Conservation (phyloP, 163 green algal genomes). For the Volvox carteri region DNA sequence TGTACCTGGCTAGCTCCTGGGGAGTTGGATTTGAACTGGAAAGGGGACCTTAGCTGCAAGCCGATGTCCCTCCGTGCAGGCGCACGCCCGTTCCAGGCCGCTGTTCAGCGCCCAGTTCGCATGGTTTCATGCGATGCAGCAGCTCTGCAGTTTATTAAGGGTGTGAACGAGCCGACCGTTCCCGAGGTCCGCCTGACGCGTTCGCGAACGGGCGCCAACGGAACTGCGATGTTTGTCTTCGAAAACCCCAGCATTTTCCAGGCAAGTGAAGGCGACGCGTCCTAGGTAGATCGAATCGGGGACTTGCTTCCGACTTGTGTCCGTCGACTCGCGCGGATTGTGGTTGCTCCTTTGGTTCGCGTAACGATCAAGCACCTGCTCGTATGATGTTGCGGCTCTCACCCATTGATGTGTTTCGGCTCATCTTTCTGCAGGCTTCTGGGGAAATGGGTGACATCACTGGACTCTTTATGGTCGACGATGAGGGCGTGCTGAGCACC, state of each 20-base stretch:
- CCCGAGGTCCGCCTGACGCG: conserved; percentile 94
- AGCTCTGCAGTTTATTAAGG: conserved; percentile 93
- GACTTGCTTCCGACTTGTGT: not conserved
- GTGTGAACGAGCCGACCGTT: conserved; percentile 90
- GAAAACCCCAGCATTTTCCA: conserved; percentile 94
- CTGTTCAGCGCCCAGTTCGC: conserved; percentile 12
- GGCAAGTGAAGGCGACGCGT: not conserved
- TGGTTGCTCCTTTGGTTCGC: no score
- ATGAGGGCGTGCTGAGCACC: conserved; percentile 91
- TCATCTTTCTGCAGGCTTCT: conserved; percentile 63
- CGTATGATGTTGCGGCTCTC: no score
- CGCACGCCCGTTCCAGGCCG: conserved; percentile 10
- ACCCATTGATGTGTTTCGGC: no score
- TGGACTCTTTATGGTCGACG: conserved; percentile 96
- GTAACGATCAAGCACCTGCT: no score
- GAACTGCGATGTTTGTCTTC: conserved; percentile 94
- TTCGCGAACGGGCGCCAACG: conserved; percentile 88
- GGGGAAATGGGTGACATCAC: conserved; percentile 96
- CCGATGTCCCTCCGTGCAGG: conserved; percentile 2
- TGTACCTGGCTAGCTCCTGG: no score
- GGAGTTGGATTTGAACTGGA: no score
- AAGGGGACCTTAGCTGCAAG: not conserved
- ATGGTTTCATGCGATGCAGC: conserved; percentile 61
- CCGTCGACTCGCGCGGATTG: not conserved
- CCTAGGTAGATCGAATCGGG: not conserved